Conservation (phyloP, 106 monocot genomes). For the Dendrobium chrysotoxum region DNA sequence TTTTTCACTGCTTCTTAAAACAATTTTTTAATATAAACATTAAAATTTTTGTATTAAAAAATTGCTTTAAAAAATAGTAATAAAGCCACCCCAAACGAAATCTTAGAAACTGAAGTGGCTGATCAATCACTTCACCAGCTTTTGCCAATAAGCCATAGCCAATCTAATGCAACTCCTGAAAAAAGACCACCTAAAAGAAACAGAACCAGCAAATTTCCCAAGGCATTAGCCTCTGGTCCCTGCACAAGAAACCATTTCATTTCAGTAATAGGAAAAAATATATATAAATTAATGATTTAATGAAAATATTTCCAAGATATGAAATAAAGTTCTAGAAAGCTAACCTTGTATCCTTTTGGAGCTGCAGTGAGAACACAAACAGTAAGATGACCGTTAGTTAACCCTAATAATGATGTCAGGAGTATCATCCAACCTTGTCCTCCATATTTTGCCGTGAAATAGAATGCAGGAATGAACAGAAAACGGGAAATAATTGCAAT, state of each 20-base stretch:
- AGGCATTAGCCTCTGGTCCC: slow-evolving; percentile 34
- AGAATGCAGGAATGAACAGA: slow-evolving; percentile 57
- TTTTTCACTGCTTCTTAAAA: no score
- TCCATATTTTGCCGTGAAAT: slow-evolving; percentile 55
- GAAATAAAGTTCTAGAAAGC: not conserved
- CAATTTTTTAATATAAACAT: no score
- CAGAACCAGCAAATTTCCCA: slow-evolving; percentile 30
- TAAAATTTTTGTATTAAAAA: no score
- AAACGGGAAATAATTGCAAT: slow-evolving; percentile 29
- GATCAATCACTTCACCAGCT: slow-evolving; percentile 16
- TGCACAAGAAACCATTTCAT: slow-evolving; percentile 9
- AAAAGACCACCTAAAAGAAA: slow-evolving; percentile 20
- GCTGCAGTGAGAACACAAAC: slow-evolving; percentile 45
- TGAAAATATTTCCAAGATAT: no score
- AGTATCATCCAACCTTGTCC: slow-evolving; percentile 56
- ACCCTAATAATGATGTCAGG: slow-evolving; percentile 44
- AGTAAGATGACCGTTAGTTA: slow-evolving; percentile 56
- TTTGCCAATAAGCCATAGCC: slow-evolving; percentile 40
- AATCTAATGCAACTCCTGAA: slow-evolving; percentile 27
- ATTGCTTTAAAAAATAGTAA: no score
- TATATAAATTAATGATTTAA: not conserved
- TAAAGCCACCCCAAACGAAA: no score
- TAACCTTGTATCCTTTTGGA: slow-evolving; percentile 57
- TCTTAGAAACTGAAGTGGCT: not conserved
- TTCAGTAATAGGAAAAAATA: not conserved